Percentiles rank a stretch among this genome's conserved stretches.
Evolutionary conservation across 441 rosid species (phyloP).

Genomic region (Mallotus japonicus): DNA sequence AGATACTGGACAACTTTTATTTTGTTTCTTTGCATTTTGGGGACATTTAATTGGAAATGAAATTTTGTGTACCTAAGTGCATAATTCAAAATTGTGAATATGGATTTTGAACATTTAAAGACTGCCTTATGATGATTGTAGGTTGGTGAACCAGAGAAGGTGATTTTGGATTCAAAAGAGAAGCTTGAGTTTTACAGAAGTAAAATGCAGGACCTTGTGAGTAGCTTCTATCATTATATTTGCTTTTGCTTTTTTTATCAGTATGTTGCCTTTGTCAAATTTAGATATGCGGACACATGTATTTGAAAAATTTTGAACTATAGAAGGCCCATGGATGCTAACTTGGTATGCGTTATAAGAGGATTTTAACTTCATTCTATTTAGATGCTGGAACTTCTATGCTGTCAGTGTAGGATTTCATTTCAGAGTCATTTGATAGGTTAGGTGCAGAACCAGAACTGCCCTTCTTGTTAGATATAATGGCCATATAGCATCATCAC

Average conservation of each 20-base stretch:
- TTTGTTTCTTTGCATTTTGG: constrained; percentile 1
- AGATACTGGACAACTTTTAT: background rate
- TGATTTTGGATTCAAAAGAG: constrained; percentile 84
- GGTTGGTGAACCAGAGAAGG: constrained; percentile 61
- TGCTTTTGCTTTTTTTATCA: constrained; percentile 14
- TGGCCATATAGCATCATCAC: background rate
- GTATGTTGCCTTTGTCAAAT: background rate
- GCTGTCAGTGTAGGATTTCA: background rate
- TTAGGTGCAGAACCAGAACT: background rate
- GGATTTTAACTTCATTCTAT: constrained; percentile 1
- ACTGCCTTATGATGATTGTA: constrained; percentile 33
- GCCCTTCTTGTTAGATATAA: background rate
- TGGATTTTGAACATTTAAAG: constrained; percentile 6
- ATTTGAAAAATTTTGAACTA: background rate
- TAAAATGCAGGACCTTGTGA: constrained; percentile 97
- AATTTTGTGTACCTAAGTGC: background rate
- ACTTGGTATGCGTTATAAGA: background rate
- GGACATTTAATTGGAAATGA: constrained; percentile 5
- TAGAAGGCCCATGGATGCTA: background rate
- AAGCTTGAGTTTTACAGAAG: constrained; percentile 88
- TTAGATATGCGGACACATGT: background rate
- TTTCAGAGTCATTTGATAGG: too few species aligned
- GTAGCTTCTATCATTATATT: constrained; percentile 33
- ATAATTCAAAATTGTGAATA: too few species aligned
- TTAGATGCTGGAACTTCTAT: background rate